phyloP scores from a whole-genome alignment of 129 eudicot species.

The Pittosporum tobira region DNA sequence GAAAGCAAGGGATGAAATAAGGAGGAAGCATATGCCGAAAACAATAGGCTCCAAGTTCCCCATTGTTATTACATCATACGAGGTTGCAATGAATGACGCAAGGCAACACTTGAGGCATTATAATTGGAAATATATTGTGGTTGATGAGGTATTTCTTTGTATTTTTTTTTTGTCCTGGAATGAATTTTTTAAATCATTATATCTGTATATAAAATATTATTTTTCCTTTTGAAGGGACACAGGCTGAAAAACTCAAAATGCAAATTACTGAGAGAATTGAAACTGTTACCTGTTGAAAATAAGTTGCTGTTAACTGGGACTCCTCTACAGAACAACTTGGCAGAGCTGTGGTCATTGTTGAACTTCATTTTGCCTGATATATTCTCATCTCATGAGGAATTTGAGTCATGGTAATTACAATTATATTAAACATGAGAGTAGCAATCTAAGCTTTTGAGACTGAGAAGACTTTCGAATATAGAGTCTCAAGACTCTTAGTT shows the following conservation, averaged over 20 bases:
- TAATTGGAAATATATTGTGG: conserved; percentile 86
- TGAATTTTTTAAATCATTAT: not conserved
- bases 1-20: conserved; percentile 54
- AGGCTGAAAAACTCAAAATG: conserved; percentile 83
- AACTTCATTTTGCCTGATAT: conserved; percentile 96
- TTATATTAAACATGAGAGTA: not conserved
- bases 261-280: conserved; percentile 69
- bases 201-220: not conserved
- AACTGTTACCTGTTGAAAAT: conserved; percentile 59
- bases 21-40: conserved; percentile 79
- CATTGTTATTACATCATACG: conserved; percentile 81
- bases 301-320: conserved; percentile 96
- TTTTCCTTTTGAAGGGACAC: conserved; percentile 58
- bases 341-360: conserved; percentile 96
- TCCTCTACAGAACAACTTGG: conserved; percentile 92
- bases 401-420: conserved; percentile 73
- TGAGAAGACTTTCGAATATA: too few relatives aligned
- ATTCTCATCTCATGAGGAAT: conserved; percentile 86
- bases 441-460: too few relatives aligned
- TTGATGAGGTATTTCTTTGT: conserved; percentile 66
- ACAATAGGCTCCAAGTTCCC: conserved; percentile 72
- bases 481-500: too few relatives aligned
- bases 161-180: not conserved
- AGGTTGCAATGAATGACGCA: conserved; percentile 83
- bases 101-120: conserved; percentile 64